Conservation (phyloP, 129 eudicot genomes). For the Apium graveolens region DNA sequence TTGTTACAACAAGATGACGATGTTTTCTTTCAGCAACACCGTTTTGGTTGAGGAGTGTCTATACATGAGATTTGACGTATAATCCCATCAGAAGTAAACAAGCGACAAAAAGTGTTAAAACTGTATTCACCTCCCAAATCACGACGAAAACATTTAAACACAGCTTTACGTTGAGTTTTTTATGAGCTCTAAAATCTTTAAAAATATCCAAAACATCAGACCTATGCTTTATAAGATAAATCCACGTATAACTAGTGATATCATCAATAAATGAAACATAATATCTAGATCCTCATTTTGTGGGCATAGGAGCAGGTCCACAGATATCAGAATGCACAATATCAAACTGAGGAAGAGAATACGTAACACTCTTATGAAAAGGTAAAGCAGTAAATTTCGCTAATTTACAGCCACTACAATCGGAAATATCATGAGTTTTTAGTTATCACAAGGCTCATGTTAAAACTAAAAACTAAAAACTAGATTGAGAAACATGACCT, state of each 20-base stretch:
- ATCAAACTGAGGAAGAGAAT: slow-evolving; percentile 4
- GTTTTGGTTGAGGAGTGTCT: too few species aligned
- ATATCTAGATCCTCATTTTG: background rate
- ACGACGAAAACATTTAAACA: too few species aligned
- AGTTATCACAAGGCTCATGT: background rate
- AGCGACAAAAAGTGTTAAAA: too few species aligned
- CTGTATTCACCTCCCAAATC: too few species aligned
- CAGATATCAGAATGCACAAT: background rate
- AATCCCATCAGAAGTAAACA: too few species aligned
- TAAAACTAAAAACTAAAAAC: background rate
- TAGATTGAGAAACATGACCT: background rate
- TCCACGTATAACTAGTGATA: background rate
- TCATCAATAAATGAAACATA: slow-evolving; percentile 8
- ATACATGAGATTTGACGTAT: too few species aligned
- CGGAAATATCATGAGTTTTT: background rate
- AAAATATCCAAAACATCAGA: too few species aligned
- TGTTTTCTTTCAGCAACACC: too few species aligned
- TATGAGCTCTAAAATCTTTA: too few species aligned
- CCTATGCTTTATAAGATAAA: too few species aligned
- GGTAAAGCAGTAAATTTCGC: background rate
- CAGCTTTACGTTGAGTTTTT: too few species aligned
- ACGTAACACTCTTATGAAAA: background rate
- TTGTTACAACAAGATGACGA: too few species aligned
- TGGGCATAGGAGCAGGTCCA: background rate
- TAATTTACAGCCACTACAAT: background rate